phyloP scores from a whole-genome alignment of 805 yeast genomes.

The Candida lessepsii region DNA sequence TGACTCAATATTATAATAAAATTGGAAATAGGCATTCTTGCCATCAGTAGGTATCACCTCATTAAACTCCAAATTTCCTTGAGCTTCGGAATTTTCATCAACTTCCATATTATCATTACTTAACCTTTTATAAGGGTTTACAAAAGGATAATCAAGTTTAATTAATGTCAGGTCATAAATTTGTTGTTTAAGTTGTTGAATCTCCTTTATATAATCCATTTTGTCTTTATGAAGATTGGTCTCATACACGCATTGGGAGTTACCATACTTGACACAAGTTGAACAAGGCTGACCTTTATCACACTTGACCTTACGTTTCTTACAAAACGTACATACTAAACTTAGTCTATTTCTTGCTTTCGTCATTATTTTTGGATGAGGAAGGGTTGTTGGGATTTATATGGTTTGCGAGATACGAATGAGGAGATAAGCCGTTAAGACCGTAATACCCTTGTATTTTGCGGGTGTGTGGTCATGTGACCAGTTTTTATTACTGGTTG shows the following conservation, averaged over 20 bases:
- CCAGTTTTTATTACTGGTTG: no score
- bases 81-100: no score
- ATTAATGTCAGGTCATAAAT: neutral
- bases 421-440: constrained; percentile 2
- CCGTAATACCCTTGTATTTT: no score
- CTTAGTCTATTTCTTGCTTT: constrained; percentile 31
- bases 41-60: no score
- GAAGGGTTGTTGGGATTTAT: no score
- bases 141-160: neutral
- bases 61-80: no score
- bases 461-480: no score
- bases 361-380: neutral
- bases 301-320: constrained; percentile 37
- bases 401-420: no score
- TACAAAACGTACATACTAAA: constrained; percentile 28
- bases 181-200: constrained; percentile 1
- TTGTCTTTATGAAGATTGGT: constrained; percentile 4
- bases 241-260: constrained; percentile 14
- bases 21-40: neutral
- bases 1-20: constrained; percentile 1
- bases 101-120: neutral
- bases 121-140: neutral
- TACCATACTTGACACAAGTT: constrained; percentile 30
- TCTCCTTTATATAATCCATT: constrained; percentile 7
- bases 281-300: constrained; percentile 37